These are phyloP conservation scores for Teratosphaeria pseudoeucalypti DNA, from an alignment of 2,329 filamentous ascomycete genomes.

Conservation along the genomic window DNA sequence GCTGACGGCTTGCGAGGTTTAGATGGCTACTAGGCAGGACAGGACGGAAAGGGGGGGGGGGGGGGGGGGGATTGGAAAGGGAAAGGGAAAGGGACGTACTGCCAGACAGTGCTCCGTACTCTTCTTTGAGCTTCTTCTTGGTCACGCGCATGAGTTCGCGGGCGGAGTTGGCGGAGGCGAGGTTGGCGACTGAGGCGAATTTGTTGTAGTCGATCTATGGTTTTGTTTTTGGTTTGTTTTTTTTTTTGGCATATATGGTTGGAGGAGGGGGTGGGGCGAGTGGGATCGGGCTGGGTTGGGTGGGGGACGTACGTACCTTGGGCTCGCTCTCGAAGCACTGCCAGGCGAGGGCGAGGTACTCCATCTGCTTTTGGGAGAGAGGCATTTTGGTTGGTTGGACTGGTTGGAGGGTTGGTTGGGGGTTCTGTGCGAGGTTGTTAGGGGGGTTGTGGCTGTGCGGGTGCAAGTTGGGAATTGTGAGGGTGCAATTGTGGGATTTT, in stretches of 20 bases:
- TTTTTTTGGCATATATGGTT: background rate
- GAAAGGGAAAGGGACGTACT: background rate
- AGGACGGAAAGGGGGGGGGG: background rate
- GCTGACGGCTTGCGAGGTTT: background rate
- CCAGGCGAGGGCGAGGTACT: slow-evolving; percentile 14
- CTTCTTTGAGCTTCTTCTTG: slow-evolving; percentile 24
- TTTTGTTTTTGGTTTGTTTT: background rate
- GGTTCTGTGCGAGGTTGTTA: background rate
- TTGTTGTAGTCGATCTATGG: slow-evolving; percentile 25
- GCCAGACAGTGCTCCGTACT: slow-evolving; percentile 12
- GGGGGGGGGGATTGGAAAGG: background rate
- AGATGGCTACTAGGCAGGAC: background rate
- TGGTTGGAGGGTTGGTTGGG: background rate
- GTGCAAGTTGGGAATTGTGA: background rate
- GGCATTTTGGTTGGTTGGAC: slow-evolving; percentile 6
- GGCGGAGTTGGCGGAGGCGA: slow-evolving; percentile 17
- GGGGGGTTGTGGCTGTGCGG: background rate
- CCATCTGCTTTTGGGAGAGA: slow-evolving; percentile 13
- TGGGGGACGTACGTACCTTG: slow-evolving; percentile 9
- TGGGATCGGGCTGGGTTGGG: background rate
- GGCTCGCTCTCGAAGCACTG: slow-evolving; percentile 19
- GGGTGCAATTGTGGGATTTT: background rate
- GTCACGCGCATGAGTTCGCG: slow-evolving; percentile 25
- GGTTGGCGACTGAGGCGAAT: slow-evolving; percentile 20
- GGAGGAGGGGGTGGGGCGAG: background rate